phyloP scores from a whole-genome alignment of 78 protist genomes.

The Trichosphaerium sp. region DNA sequence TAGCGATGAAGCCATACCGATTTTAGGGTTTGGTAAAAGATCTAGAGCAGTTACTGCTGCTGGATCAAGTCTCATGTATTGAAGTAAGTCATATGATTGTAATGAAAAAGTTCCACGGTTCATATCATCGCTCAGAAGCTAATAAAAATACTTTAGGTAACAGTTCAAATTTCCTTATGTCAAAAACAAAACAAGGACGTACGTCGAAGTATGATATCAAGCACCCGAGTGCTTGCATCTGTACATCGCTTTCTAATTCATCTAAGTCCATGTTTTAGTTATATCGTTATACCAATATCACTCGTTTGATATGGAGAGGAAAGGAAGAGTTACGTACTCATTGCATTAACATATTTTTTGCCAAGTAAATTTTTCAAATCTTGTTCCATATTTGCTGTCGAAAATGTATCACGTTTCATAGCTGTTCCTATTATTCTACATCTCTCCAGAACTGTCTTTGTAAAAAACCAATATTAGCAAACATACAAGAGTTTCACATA shows the following conservation, averaged over 20 bases:
- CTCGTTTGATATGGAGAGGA: not conserved
- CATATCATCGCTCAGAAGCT: constrained; percentile 10
- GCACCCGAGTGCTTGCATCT: constrained; percentile 30
- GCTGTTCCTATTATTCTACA: too few relatives aligned
- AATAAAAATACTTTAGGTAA: not conserved
- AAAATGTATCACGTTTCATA: too few relatives aligned
- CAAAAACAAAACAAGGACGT: not conserved
- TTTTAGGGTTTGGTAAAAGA: constrained; percentile 18
- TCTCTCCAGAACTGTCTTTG: too few relatives aligned
- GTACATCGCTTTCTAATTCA: constrained; percentile 16
- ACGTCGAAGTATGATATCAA: constrained; percentile 49
- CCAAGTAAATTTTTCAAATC: constrained; percentile 35
- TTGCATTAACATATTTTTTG: not conserved
- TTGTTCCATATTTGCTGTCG: constrained; percentile 19
- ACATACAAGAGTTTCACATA: too few relatives aligned
- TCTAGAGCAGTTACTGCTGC: constrained; percentile 75
- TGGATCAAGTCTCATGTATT: constrained; percentile 73
- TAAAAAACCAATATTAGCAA: too few relatives aligned
- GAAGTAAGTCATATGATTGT: constrained; percentile 14
- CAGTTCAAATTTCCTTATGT: not conserved
- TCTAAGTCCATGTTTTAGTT: not conserved
- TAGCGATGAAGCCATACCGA: not conserved
- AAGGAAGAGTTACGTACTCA: not conserved
- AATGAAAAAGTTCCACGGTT: constrained; percentile 29
- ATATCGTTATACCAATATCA: not conserved